A percentile compares a stretch with the other conserved stretches of the same genome.
Conservation (phyloP, 345 rosid species). For the Boechera retrofracta region DNA sequence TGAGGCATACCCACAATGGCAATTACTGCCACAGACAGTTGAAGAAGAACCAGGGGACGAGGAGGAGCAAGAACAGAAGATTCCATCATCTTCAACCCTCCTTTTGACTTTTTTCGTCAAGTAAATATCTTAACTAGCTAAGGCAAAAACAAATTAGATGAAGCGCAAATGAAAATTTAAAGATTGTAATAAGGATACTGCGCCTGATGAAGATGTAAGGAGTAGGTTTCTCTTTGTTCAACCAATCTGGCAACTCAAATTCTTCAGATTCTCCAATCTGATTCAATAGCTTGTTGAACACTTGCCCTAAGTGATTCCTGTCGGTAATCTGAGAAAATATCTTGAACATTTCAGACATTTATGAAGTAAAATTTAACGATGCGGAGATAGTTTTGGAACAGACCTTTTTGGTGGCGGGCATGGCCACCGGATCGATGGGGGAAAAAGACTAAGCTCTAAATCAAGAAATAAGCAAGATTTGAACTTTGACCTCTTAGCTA, state of each 20-base stretch:
- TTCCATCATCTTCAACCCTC: conserved; percentile 90
- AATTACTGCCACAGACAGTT: conserved; percentile 75
- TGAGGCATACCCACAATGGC: conserved; percentile 93
- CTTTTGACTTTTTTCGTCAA: conserved; percentile 77
- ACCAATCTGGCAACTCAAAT: conserved; percentile 86
- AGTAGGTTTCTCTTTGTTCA: conserved; percentile 66
- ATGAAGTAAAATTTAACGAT: not conserved
- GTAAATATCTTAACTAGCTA: conserved; percentile 72
- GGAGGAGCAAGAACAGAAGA: conserved; percentile 87
- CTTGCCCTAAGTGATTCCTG: conserved; percentile 50
- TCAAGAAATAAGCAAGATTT: not conserved
- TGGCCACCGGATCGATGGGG: not conserved
- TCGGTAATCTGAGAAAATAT: conserved; percentile 58
- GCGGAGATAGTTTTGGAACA: not conserved
- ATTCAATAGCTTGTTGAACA: conserved; percentile 64
- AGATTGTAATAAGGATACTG: conserved; percentile 67
- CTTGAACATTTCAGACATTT: conserved; percentile 1
- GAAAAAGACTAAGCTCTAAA: not conserved
- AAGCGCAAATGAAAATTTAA: conserved; percentile 8
- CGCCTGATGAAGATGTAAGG: conserved; percentile 78
- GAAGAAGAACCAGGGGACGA: conserved; percentile 51
- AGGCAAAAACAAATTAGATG: conserved; percentile 31
- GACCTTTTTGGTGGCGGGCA: conserved; percentile 47
- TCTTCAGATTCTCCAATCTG: conserved; percentile 70
- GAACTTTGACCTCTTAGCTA: not conserved